Evolutionary conservation across 1,284 basidiomycete species (phyloP).

Genomic region (Irpex sp.): DNA sequence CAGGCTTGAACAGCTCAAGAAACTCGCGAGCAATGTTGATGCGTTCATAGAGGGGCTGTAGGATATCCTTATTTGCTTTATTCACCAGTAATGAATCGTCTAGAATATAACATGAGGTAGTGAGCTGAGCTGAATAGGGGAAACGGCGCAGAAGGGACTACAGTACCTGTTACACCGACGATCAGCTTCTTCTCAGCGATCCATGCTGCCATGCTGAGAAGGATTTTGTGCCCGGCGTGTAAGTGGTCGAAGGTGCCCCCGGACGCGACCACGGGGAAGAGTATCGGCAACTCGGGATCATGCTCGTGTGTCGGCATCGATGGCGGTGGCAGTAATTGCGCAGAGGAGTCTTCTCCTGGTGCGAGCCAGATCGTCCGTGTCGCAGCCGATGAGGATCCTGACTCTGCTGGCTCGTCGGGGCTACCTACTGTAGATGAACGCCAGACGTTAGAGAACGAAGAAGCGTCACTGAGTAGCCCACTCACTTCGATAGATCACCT

Average conservation of each 20-base stretch:
- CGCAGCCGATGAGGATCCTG: too few species aligned
- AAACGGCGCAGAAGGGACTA: neutral
- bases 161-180: slow-evolving; percentile 79
- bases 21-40: slow-evolving; percentile 55
- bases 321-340: slow-evolving; percentile 3
- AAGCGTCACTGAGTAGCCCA: neutral
- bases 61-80: slow-evolving; percentile 66
- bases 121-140: slow-evolving; percentile 1
- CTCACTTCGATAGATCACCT: slow-evolving; percentile 24
- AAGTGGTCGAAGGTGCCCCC: slow-evolving; percentile 94
- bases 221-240: slow-evolving; percentile 95
- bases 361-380: slow-evolving; percentile 2
- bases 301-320: slow-evolving; percentile 2
- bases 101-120: slow-evolving; percentile 23
- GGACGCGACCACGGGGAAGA: slow-evolving; percentile 48
- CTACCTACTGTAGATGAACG: neutral
- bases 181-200: slow-evolving; percentile 78
- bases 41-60: slow-evolving; percentile 64
- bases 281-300: slow-evolving; percentile 15
- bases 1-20: slow-evolving; percentile 61
- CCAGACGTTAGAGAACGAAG: neutral
- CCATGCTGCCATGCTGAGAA: slow-evolving; percentile 88
- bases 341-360: slow-evolving; percentile 6
- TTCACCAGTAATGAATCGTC: slow-evolving; percentile 70
- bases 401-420: neutral